Evolutionary conservation across 2,329 filamentous ascomycete species (phyloP).

Genomic region (Fusarium lyarnte): DNA sequence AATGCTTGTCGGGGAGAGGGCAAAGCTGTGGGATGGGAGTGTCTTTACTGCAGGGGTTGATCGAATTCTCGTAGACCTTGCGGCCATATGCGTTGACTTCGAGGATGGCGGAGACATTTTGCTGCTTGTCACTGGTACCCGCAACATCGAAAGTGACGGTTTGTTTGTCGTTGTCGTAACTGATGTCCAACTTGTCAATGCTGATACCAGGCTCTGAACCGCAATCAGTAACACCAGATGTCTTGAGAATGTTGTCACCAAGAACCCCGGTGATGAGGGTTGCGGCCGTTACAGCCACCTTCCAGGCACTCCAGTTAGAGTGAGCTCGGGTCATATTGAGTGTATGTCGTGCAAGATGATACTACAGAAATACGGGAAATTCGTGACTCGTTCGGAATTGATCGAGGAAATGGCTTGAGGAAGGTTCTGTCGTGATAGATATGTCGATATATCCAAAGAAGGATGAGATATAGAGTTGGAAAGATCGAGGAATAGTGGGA

Average conservation of each 20-base stretch:
- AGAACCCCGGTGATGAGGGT: slow-evolving; percentile 60
- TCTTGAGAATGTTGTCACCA: slow-evolving; percentile 78
- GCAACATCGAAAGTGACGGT: slow-evolving; percentile 83
- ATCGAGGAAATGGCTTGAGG: slow-evolving; percentile 31
- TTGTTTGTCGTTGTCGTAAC: slow-evolving; percentile 79
- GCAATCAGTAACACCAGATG: slow-evolving; percentile 83
- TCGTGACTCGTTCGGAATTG: slow-evolving; percentile 34
- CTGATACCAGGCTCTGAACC: slow-evolving; percentile 62
- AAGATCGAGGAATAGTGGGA: slow-evolving; percentile 22
- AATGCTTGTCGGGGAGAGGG: slow-evolving; percentile 81
- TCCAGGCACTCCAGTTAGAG: slow-evolving; percentile 46
- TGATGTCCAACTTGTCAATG: slow-evolving; percentile 78
- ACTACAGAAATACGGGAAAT: slow-evolving; percentile 37
- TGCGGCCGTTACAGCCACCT: slow-evolving; percentile 48
- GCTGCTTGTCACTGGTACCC: slow-evolving; percentile 75
- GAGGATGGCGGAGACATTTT: slow-evolving; percentile 83
- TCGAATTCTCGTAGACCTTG: slow-evolving; percentile 78
- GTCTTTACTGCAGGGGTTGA: slow-evolving; percentile 79
- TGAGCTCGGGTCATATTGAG: slow-evolving; percentile 47
- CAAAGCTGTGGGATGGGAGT: slow-evolving; percentile 81
- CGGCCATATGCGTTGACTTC: slow-evolving; percentile 86
- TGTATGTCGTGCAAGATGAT: slow-evolving; percentile 30
- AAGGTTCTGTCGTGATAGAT: slow-evolving; percentile 33
- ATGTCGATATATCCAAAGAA: slow-evolving; percentile 29
- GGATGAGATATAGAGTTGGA: slow-evolving; percentile 3